Conservation (phyloP, 2,329 filamentous ascomycete genomes). For the Teratosphaeria viscida region DNA sequence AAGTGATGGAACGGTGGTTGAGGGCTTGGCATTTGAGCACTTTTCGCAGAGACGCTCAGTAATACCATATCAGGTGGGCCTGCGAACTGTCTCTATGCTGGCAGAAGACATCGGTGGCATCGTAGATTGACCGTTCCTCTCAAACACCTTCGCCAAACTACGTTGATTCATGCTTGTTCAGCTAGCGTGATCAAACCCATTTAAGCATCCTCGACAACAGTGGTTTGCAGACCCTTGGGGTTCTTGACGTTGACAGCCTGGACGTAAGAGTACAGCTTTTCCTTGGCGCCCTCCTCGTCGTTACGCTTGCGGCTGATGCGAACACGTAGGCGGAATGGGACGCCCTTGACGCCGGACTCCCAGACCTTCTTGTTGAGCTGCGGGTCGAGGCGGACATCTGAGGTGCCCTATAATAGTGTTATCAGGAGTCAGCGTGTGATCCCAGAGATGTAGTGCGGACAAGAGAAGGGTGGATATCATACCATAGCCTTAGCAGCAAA, state of each 20-base stretch:
- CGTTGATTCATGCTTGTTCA: neutral
- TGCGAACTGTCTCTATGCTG: neutral
- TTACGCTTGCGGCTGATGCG: conserved; percentile 99
- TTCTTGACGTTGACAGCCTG: conserved; percentile 99
- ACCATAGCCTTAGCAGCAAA: conserved; percentile 96
- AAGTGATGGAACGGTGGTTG: neutral
- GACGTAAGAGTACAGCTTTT: conserved; percentile 99
- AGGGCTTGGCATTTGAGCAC: neutral
- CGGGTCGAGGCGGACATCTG: conserved; percentile 95
- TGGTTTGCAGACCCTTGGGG: conserved; percentile 92
- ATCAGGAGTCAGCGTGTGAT: conserved; percentile 5
- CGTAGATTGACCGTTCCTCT: neutral
- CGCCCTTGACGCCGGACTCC: conserved; percentile 98
- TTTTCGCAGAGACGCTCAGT: neutral
- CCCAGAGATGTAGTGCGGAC: neutral
- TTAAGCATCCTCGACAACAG: conserved; percentile 64
- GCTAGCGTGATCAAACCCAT: conserved; percentile 2
- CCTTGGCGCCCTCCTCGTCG: conserved; percentile 98
- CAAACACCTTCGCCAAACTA: neutral
- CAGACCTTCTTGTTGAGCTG: conserved; percentile 99
- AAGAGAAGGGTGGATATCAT: conserved; percentile 35
- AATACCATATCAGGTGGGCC: neutral
- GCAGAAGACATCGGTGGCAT: neutral
- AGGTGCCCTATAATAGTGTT: conserved; percentile 61
- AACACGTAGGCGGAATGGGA: conserved; percentile 91